Evolutionary conservation across 257 asterid species (phyloP).

Genomic region (Craterostigma plantagineum): DNA sequence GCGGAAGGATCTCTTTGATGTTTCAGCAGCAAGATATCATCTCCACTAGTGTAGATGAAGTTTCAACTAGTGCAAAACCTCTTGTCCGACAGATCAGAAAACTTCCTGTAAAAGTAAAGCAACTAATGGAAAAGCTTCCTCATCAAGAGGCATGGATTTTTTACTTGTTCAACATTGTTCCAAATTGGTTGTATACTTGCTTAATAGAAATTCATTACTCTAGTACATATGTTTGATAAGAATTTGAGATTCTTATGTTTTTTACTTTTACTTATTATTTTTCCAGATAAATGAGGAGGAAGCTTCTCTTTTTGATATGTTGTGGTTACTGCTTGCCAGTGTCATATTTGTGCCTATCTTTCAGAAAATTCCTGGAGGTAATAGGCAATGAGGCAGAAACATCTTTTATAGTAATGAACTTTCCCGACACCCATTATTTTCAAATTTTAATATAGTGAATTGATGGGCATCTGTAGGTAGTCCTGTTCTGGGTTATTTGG

Average conservation of each 20-base stretch:
- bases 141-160: constrained; percentile 73
- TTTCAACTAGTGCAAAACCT: constrained; percentile 62
- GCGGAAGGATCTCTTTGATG: constrained; percentile 31
- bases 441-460: constrained; percentile 7
- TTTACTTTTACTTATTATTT: not conserved
- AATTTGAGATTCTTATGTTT: not conserved
- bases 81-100: constrained; percentile 54
- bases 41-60: constrained; percentile 71
- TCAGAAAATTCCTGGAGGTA: constrained; percentile 99
- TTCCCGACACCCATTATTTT: not conserved
- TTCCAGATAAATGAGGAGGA: constrained; percentile 86
- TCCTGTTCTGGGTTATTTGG: constrained; percentile 96
- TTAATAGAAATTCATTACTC: not conserved
- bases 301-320: constrained; percentile 89
- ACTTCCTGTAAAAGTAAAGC: constrained; percentile 50
- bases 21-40: constrained; percentile 57
- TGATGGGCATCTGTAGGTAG: constrained; percentile 51
- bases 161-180: not conserved
- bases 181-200: no score
- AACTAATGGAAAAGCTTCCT: constrained; percentile 70
- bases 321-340: constrained; percentile 98
- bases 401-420: not conserved
- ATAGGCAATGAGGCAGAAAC: not conserved
- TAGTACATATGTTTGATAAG: not conserved
- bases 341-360: constrained; percentile 91